Percentiles rank a stretch among this genome's conserved stretches.
Evolutionary conservation across 371 early-diverging fungal species (phyloP).

Genomic region (Actinomortierella wolfii): DNA sequence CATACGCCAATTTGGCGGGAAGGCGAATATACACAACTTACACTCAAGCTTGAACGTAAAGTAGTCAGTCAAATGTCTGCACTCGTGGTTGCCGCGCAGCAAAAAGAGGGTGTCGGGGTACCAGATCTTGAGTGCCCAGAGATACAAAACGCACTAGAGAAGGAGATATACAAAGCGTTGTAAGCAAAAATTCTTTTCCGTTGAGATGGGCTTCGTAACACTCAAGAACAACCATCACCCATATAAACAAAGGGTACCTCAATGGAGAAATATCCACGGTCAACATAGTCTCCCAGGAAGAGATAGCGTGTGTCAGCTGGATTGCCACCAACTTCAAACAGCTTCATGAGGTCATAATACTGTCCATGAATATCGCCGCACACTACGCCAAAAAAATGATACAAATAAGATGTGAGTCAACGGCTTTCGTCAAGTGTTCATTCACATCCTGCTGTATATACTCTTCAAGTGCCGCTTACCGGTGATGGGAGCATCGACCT

Average conservation of each 20-base stretch:
- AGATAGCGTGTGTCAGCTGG: constrained; percentile 89
- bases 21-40: constrained; percentile 52
- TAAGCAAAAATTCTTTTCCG: background rate
- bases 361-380: constrained; percentile 99
- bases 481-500: constrained; percentile 91
- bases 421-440: background rate
- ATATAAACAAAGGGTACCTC: constrained; percentile 57
- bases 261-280: constrained; percentile 94
- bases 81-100: constrained; percentile 98
- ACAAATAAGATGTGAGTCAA: background rate
- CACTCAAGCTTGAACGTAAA: constrained; percentile 98
- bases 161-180: background rate
- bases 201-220: background rate
- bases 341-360: constrained; percentile 97
- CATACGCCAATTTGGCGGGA: no score
- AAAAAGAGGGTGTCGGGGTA: constrained; percentile 92
- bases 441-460: background rate
- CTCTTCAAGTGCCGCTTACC: constrained; percentile 49
- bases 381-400: constrained; percentile 55
- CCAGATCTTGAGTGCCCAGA: constrained; percentile 91
- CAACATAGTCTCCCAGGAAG: constrained; percentile 98
- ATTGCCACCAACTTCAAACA: constrained; percentile 97
- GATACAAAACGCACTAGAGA: constrained; percentile 85
- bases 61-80: constrained; percentile 96
- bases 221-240: background rate